Evolutionary conservation across 257 asterid genomes (phyloP).

Genomic region (Perilla frutescens): DNA sequence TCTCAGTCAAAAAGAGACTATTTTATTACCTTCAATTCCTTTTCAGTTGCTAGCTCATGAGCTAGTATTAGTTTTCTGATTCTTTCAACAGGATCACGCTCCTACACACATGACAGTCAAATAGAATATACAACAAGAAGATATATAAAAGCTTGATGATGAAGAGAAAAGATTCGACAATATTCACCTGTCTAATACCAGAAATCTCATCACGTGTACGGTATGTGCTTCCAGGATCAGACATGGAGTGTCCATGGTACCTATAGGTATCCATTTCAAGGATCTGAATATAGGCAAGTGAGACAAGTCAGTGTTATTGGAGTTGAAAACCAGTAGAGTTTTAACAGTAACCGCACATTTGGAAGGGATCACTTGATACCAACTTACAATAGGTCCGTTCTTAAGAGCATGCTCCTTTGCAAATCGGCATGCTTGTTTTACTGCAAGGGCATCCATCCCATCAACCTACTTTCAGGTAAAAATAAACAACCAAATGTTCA

Average conservation of each 20-base stretch:
- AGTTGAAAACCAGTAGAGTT: background rate
- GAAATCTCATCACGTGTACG: slow-evolving; percentile 96
- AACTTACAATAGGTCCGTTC: slow-evolving; percentile 96
- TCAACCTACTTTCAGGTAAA: slow-evolving; percentile 62
- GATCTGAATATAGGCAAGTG: slow-evolving; percentile 49
- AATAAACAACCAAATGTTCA: background rate
- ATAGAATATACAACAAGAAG: too few species aligned
- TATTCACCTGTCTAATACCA: slow-evolving; percentile 85
- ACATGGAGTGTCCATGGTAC: slow-evolving; percentile 98
- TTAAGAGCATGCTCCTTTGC: slow-evolving; percentile 91
- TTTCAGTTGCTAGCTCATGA: slow-evolving; percentile 81
- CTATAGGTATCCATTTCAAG: slow-evolving; percentile 99
- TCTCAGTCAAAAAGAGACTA: too few species aligned
- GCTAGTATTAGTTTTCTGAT: slow-evolving; percentile 76
- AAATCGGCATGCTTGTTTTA: slow-evolving; percentile 92
- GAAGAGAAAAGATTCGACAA: background rate
- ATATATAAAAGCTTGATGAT: too few species aligned
- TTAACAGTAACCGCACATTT: background rate
- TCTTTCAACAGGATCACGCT: slow-evolving; percentile 95
- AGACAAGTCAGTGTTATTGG: slow-evolving; percentile 30
- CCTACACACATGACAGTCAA: slow-evolving; percentile 48
- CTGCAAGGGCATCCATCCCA: slow-evolving; percentile 98
- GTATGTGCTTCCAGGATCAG: slow-evolving; percentile 99
- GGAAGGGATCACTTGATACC: slow-evolving; percentile 5
- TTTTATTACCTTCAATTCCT: slow-evolving; percentile 79